Conservation (phyloP, 2,329 filamentous ascomycete genomes). For the Myotisia sp. region DNA sequence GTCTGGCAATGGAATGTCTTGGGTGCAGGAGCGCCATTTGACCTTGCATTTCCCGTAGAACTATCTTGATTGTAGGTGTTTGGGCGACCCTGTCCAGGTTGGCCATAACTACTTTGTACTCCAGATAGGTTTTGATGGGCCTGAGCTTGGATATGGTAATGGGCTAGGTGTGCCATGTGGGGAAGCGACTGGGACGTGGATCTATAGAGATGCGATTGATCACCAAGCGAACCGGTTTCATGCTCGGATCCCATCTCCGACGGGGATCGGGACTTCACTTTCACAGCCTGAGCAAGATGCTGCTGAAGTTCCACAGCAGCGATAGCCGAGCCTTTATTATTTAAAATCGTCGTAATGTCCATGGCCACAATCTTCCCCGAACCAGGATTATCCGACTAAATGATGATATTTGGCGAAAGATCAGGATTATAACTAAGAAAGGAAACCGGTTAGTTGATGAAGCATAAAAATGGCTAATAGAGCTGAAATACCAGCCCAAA, state of each 20-base stretch:
- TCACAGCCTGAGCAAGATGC: constrained; percentile 28
- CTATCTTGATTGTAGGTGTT: constrained; percentile 29
- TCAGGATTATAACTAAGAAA: too few species aligned
- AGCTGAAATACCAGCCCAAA: too few species aligned
- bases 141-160: constrained; percentile 40
- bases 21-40: constrained; percentile 35
- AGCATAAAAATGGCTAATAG: too few species aligned
- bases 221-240: constrained; percentile 41
- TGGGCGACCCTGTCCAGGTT: constrained; percentile 31
- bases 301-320: constrained; percentile 32
- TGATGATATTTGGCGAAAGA: too few species aligned
- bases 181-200: constrained; percentile 40
- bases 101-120: constrained; percentile 43
- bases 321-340: constrained; percentile 34
- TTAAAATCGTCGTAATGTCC: constrained; percentile 40
- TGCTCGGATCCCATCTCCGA: constrained; percentile 47
- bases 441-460: too few species aligned
- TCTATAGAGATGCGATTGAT: constrained; percentile 43
- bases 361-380: too few species aligned
- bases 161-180: constrained; percentile 37
- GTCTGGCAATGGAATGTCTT: constrained; percentile 82
- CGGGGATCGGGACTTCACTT: constrained; percentile 27
- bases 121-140: constrained; percentile 40
- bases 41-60: constrained; percentile 29
- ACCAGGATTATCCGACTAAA: too few species aligned